phyloP scores from a whole-genome alignment of 2,329 filamentous ascomycete genomes.

The Ophiostoma himal-ulmi region DNA sequence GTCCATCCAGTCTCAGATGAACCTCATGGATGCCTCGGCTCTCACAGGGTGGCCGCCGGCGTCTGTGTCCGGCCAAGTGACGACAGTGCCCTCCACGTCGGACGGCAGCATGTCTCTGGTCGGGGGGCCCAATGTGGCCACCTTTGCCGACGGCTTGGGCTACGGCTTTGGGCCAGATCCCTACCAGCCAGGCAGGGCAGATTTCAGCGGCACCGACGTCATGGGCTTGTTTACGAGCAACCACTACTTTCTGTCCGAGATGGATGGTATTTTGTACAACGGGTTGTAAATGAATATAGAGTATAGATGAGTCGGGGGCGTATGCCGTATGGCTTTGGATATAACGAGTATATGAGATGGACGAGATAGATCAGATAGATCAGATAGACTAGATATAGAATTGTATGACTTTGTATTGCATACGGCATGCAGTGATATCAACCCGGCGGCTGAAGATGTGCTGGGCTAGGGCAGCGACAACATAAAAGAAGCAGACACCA shows the following conservation, averaged over 20 bases:
- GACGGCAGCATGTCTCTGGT: not conserved
- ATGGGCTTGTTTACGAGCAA: slow-evolving; percentile 24
- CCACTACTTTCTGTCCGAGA: slow-evolving; percentile 23
- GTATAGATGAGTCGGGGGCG: not conserved
- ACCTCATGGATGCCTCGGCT: not conserved
- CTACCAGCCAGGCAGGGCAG: slow-evolving; percentile 9
- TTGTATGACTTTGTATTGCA: not conserved
- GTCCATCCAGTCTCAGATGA: not conserved
- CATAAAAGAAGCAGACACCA: not conserved
- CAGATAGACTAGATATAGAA: not conserved
- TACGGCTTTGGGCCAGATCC: not conserved
- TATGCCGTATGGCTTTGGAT: not conserved
- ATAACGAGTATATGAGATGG: not conserved
- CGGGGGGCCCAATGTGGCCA: not conserved
- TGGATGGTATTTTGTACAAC: slow-evolving; percentile 21
- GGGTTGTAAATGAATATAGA: not conserved
- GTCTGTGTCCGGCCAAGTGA: not conserved
- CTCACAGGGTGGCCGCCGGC: not conserved
- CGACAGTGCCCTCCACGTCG: not conserved
- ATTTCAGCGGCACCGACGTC: slow-evolving; percentile 24
- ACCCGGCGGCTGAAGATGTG: not conserved
- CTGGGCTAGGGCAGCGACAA: not conserved
- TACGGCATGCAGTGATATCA: not conserved
- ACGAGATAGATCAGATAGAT: not conserved
- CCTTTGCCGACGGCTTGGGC: not conserved